Conservation (phyloP, 2,329 filamentous ascomycete species). For the Macrophomina tecta region DNA sequence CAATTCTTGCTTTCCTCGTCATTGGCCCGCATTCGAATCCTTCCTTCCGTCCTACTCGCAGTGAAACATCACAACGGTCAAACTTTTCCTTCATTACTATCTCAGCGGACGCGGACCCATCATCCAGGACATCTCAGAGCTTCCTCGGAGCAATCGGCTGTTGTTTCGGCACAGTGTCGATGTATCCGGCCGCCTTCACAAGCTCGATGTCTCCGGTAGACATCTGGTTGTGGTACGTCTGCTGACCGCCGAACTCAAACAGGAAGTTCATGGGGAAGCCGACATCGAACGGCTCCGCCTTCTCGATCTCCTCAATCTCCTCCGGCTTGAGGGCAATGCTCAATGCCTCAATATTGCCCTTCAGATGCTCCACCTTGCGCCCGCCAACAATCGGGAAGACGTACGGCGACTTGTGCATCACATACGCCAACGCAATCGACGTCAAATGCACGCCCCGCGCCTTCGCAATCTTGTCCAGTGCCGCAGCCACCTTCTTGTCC, state of each 20-base stretch:
- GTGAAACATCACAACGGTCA: too few species aligned
- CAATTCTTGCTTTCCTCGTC: too few species aligned
- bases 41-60: too few species aligned
- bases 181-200: constrained; percentile 36
- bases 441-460: constrained; percentile 54
- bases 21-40: too few species aligned
- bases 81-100: too few species aligned
- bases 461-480: constrained; percentile 67
- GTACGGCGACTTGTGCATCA: constrained; percentile 73
- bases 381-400: constrained; percentile 77
- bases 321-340: constrained; percentile 63
- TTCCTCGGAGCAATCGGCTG: constrained; percentile 23
- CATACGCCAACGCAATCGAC: constrained; percentile 72
- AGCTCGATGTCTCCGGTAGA: constrained; percentile 38
- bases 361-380: constrained; percentile 71
- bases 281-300: constrained; percentile 64
- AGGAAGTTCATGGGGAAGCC: constrained; percentile 72
- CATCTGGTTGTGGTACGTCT: constrained; percentile 38
- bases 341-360: constrained; percentile 72
- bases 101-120: not conserved
- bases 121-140: not conserved
- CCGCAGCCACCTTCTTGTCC: constrained; percentile 59
- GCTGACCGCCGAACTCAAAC: constrained; percentile 26
- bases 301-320: constrained; percentile 72
- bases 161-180: constrained; percentile 35